Percentiles rank a stretch among this genome's conserved stretches.
Evolutionary conservation across 1,139 yeast genomes (phyloP).

Genomic region (Saccharomyces hybrid): DNA sequence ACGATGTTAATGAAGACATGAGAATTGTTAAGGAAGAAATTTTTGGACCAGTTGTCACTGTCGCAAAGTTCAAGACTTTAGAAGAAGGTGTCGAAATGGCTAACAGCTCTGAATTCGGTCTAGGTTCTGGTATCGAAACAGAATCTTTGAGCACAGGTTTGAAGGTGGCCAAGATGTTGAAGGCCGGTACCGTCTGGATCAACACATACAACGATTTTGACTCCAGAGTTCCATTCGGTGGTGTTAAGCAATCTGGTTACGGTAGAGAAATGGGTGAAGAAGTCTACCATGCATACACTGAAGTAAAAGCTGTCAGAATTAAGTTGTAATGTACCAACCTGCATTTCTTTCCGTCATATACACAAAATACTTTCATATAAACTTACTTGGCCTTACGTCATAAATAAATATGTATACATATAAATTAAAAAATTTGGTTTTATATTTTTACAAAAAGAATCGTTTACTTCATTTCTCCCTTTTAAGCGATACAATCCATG

Average conservation of each 20-base stretch:
- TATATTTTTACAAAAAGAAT: background rate
- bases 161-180: constrained; percentile 51
- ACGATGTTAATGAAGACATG: constrained; percentile 57
- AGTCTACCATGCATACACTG: constrained; percentile 65
- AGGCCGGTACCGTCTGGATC: constrained; percentile 72
- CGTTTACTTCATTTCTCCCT: background rate
- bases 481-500: background rate
- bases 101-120: constrained; percentile 65
- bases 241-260: constrained; percentile 68
- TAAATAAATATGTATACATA: background rate
- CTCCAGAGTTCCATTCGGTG: constrained; percentile 70
- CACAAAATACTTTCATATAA: background rate
- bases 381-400: background rate
- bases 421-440: background rate
- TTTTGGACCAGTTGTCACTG: constrained; percentile 67
- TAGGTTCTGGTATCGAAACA: constrained; percentile 77
- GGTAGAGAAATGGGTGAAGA: constrained; percentile 78
- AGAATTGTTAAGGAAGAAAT: constrained; percentile 66
- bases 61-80: constrained; percentile 53
- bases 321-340: constrained; percentile 18
- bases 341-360: background rate
- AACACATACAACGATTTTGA: constrained; percentile 72
- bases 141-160: constrained; percentile 45
- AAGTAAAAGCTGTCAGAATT: constrained; percentile 64
- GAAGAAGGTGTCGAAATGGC: constrained; percentile 61